A percentile compares a stretch with the other conserved stretches of the same genome.
Evolutionary conservation across 2,329 filamentous ascomycete genomes (phyloP).

Genomic region (Aspergillus chevalieri): DNA sequence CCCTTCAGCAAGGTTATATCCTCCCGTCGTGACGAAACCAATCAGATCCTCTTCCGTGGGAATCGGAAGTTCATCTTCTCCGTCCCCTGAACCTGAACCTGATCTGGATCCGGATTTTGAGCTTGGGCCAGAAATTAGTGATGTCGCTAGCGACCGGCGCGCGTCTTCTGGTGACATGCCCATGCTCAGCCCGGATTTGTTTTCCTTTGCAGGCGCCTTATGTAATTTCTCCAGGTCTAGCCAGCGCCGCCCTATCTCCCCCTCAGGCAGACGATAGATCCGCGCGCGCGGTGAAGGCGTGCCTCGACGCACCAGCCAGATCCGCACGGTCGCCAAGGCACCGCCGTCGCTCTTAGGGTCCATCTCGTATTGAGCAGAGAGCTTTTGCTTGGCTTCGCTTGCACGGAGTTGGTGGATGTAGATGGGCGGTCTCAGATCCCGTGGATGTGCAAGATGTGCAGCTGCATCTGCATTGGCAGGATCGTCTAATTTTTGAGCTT

Average conservation of each 20-base stretch:
- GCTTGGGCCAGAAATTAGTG: constrained; percentile 32
- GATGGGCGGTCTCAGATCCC: too few relatives aligned
- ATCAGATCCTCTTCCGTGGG: constrained; percentile 71
- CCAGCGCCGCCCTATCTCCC: constrained; percentile 21
- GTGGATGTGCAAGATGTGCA: too few relatives aligned
- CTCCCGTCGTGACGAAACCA: constrained; percentile 84
- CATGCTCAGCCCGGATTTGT: background rate
- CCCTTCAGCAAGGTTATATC: constrained; percentile 72
- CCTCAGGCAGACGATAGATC: constrained; percentile 73
- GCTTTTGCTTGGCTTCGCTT: too few relatives aligned
- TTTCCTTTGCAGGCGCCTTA: background rate
- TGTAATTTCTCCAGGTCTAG: background rate
- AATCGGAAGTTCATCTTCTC: constrained; percentile 46
- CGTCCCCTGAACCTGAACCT: background rate
- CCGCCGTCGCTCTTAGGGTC: constrained; percentile 13
- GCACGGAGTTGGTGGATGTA: too few relatives aligned
- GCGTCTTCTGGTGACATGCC: constrained; percentile 12
- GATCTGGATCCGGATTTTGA: too few relatives aligned
- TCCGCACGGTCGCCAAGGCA: constrained; percentile 54
- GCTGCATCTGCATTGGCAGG: too few relatives aligned
- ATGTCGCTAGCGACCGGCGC: constrained; percentile 24
- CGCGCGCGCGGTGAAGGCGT: constrained; percentile 66
- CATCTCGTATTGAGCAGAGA: too few relatives aligned
- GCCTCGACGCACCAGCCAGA: constrained; percentile 65
- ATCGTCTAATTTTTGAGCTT: too few relatives aligned